Base-by-base conservation (phyloP, 2,329 filamentous ascomycete genomes). In the Penicillium rolfsii region DNA sequence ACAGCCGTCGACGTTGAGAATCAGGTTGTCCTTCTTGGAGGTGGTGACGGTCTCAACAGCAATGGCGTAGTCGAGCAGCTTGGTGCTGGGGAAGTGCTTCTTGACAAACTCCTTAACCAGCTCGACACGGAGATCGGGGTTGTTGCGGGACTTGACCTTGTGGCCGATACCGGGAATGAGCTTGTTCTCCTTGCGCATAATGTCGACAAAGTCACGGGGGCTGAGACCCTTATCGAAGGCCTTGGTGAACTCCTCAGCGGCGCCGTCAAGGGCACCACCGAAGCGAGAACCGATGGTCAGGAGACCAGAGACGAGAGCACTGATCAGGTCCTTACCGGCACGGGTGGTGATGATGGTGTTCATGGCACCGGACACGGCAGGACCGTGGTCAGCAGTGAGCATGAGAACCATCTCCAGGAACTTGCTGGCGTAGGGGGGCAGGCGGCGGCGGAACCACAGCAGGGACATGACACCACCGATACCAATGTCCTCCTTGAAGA, bases 331-430 rank as follows among this genome's bases (percentile, higher is more conserved):
- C 87, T 99, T 99, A 80, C 95, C 95, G 66, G 95, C 95, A 91
- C 95, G 91, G 62, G 95, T 99, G 66, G 95, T 99, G 79, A 99
- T 98, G 80, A 99, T 99, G 79, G 95, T 99, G 89, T 99, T 99
- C 95, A 99, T 99, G 80, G 95, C 95, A 87, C 95, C 95, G 72
- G 95, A 99, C 72, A 99, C 95, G 73, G 95, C 95, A 57, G 95
- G 95, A 82, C 95, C 95, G 88, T 99, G 95, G 77, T 99, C 95
- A 73, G 95, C 95, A 76, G 95, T 99, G 76, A 99, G 88, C 95
- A 99, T 99, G 80, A 99, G 94, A 69, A 99, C 95, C 95, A 99
- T 99, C 86, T 99, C 95, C 71, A 99, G 84, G 87, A 99, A 99
- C 84, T 96, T 96, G 86, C 92, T 96, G 75, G 95, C 95, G 79